A percentile compares a stretch with the other conserved stretches of the same genome.
Conservation (phyloP, 257 asterid species). For the Phtheirospermum japonicum region DNA sequence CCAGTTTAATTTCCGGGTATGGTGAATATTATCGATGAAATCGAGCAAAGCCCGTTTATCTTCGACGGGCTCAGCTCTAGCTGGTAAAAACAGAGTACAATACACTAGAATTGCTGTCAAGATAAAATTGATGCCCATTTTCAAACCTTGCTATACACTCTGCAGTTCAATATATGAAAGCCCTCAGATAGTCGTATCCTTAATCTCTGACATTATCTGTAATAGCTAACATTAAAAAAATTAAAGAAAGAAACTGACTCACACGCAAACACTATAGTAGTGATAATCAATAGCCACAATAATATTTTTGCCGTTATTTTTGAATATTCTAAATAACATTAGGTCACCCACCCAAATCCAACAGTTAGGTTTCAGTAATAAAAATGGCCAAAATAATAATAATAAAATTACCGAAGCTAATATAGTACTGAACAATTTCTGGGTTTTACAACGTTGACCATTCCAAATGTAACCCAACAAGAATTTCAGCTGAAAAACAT, state of each 20-base stretch:
- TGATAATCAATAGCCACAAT: slow-evolving; percentile 19
- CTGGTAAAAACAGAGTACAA: slow-evolving; percentile 17
- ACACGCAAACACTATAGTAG: not conserved
- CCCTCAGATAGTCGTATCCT: no score
- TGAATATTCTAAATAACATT: slow-evolving; percentile 29
- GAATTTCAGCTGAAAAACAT: slow-evolving; percentile 22
- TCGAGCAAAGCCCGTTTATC: slow-evolving; percentile 53
- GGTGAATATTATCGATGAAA: slow-evolving; percentile 33
- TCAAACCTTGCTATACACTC: not conserved
- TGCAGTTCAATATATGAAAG: slow-evolving; percentile 8
- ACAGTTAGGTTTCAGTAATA: not conserved
- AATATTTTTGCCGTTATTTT: slow-evolving; percentile 25
- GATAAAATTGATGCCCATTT: slow-evolving; percentile 32
- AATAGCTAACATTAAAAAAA: no score
- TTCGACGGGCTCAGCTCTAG: slow-evolving; percentile 37
- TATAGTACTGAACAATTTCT: not conserved
- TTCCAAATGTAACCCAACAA: not conserved
- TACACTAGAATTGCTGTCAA: slow-evolving; percentile 27
- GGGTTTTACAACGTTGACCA: not conserved
- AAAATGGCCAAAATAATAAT: no score
- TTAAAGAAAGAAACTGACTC: slow-evolving; percentile 17
- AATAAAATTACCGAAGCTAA: no score
- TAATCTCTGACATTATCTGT: slow-evolving; percentile 31
- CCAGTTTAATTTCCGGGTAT: slow-evolving; percentile 43
- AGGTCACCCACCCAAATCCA: slow-evolving; percentile 38